These are phyloP conservation scores for Botryotinia convoluta DNA, from an alignment of 2,329 filamentous ascomycete genomes.

Conservation along the genomic window DNA sequence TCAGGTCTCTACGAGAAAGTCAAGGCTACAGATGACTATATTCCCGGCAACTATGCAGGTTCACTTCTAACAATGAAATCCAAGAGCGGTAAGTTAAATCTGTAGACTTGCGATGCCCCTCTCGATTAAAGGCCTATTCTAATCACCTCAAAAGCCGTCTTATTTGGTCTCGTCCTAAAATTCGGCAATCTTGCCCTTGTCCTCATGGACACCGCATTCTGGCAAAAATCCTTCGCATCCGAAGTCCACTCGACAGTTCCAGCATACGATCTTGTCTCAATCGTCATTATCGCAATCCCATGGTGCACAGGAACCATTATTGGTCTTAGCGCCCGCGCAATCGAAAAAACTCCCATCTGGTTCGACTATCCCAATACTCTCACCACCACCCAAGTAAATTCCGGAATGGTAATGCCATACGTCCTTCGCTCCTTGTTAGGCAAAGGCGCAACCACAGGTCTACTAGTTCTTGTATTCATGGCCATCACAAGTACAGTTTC, in stretches of 20 bases:
- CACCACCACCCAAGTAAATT: slow-evolving; percentile 28
- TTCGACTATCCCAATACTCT: slow-evolving; percentile 40
- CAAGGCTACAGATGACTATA: slow-evolving; percentile 42
- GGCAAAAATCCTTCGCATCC: slow-evolving; percentile 51
- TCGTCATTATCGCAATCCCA: slow-evolving; percentile 50
- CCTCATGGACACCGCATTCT: slow-evolving; percentile 53
- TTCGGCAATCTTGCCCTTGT: slow-evolving; percentile 41
- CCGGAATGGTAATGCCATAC: slow-evolving; percentile 36
- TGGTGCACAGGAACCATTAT: slow-evolving; percentile 48
- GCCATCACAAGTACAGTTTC: slow-evolving; percentile 50
- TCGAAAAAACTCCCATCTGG: slow-evolving; percentile 44
- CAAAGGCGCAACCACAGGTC: slow-evolving; percentile 36
- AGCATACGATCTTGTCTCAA: slow-evolving; percentile 43
- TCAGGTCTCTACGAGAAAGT: slow-evolving; percentile 48
- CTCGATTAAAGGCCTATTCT: background rate
- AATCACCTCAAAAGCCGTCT: slow-evolving; percentile 34
- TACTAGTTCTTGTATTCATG: slow-evolving; percentile 52
- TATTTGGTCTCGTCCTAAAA: slow-evolving; percentile 48
- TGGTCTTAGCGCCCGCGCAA: slow-evolving; percentile 46
- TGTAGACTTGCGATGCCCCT: background rate
- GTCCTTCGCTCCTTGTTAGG: slow-evolving; percentile 36
- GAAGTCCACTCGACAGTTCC: slow-evolving; percentile 48
- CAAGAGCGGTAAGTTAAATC: slow-evolving; percentile 29
- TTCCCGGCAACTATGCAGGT: slow-evolving; percentile 47
- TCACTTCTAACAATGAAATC: slow-evolving; percentile 50